Percentiles rank a stretch among this genome's conserved stretches.
These are phyloP conservation scores for Rhizopogon vulgaris DNA, from an alignment of 768 basidiomycete species.

Conservation along the genomic window DNA sequence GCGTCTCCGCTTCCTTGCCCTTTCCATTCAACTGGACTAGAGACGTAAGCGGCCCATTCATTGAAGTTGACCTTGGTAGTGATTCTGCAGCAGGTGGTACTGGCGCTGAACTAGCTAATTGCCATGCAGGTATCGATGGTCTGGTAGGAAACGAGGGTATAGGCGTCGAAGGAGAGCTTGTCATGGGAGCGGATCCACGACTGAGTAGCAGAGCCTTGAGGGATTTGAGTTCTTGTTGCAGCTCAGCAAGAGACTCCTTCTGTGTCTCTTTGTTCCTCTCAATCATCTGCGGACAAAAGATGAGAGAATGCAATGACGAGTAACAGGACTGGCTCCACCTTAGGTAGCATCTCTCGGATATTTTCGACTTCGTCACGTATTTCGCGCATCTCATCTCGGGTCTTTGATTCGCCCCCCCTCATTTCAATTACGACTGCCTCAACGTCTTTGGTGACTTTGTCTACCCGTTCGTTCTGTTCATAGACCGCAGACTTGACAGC, in stretches of 20 bases:
- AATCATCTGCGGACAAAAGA: constrained; percentile 62
- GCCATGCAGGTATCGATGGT: constrained; percentile 89
- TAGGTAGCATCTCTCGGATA: constrained; percentile 88
- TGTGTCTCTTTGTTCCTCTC: constrained; percentile 89
- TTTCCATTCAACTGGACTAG: constrained; percentile 37
- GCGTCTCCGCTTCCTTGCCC: constrained; percentile 47
- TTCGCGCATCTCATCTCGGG: constrained; percentile 85
- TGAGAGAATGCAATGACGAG: not conserved
- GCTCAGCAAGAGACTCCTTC: constrained; percentile 72
- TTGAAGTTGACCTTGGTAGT: constrained; percentile 9
- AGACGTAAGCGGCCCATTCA: constrained; percentile 11
- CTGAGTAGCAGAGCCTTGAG: constrained; percentile 84
- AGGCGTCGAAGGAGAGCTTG: constrained; percentile 47
- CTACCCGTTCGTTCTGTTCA: constrained; percentile 68
- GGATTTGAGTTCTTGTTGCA: constrained; percentile 93
- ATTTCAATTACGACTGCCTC: constrained; percentile 68
- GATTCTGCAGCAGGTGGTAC: constrained; percentile 14
- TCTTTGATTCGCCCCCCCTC: constrained; percentile 70
- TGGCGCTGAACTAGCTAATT: constrained; percentile 48
- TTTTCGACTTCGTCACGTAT: constrained; percentile 87
- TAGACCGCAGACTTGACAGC: constrained; percentile 70
- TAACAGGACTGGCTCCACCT: constrained; percentile 42
- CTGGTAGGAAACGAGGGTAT: constrained; percentile 44
- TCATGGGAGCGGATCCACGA: constrained; percentile 45
- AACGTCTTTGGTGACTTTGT: constrained; percentile 67